A percentile compares a stretch with the other conserved stretches of the same genome.
These are phyloP conservation scores for Elongisporangium undulatum DNA, from an alignment of 352 stramenopile genomes.

Conservation along the genomic window DNA sequence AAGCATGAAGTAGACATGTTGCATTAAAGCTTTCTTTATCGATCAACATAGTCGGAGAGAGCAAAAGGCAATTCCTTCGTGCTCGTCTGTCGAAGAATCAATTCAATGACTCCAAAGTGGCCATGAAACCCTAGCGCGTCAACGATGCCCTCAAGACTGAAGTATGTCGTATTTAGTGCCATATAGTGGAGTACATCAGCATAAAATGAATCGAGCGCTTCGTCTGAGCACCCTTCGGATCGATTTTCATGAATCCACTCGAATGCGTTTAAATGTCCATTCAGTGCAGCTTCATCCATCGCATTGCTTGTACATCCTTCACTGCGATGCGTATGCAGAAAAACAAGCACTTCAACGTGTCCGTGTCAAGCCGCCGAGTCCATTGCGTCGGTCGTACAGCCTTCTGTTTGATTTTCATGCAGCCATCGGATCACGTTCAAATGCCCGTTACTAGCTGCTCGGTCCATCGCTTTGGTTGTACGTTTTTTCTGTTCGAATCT, in stretches of 20 bases:
- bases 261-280: constrained; percentile 22
- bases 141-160: no score
- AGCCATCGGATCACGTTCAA: constrained; percentile 18
- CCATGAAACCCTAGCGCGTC: no score
- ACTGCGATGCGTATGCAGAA: constrained; percentile 22
- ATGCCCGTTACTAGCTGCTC: constrained; percentile 18
- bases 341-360: constrained; percentile 23
- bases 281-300: constrained; percentile 25
- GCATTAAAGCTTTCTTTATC: no score
- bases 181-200: no score
- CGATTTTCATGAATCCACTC: constrained; percentile 21
- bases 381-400: constrained; percentile 30
- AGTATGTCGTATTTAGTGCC: no score
- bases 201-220: no score
- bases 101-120: no score
- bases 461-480: constrained; percentile 14
- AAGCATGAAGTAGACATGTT: no score
- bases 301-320: constrained; percentile 30
- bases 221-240: constrained; percentile 21
- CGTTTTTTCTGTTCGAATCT: constrained; percentile 18
- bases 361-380: constrained; percentile 22
- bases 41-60: no score
- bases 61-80: no score
- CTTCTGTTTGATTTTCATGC: constrained; percentile 16
- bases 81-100: no score